A percentile compares a stretch with the other conserved stretches of the same genome.
Evolutionary conservation across 768 basidiomycete genomes (phyloP).

Genomic region (Myochromella boudieri): DNA sequence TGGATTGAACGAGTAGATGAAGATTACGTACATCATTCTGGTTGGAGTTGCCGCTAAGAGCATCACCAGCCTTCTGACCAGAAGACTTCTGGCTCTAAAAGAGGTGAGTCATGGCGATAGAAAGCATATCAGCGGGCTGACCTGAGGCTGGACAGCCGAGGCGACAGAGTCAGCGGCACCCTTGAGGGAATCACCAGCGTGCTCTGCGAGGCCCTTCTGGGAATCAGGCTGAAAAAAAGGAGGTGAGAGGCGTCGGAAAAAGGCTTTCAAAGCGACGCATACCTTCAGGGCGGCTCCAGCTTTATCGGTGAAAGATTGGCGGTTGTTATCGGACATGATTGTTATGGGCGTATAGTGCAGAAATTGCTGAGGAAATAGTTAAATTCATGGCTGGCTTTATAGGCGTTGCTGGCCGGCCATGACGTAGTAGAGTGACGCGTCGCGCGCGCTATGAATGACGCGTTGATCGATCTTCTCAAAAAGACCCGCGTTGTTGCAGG

Average conservation of each 20-base stretch:
- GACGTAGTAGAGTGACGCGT: background rate
- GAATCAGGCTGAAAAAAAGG: constrained; percentile 47
- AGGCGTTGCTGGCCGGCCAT: background rate
- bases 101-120: background rate
- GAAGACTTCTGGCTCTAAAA: constrained; percentile 50
- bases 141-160: constrained; percentile 50
- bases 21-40: constrained; percentile 34
- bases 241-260: background rate
- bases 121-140: constrained; percentile 16
- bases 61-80: constrained; percentile 49
- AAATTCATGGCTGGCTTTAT: background rate
- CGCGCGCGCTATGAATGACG: background rate
- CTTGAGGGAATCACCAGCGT: constrained; percentile 47
- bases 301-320: constrained; percentile 63
- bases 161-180: constrained; percentile 46
- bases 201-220: constrained; percentile 55
- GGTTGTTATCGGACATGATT: constrained; percentile 55
- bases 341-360: background rate
- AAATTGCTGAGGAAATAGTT: background rate
- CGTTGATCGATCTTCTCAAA: background rate
- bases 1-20: background rate
- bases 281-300: constrained; percentile 51
- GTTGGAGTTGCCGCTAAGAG: constrained; percentile 47
- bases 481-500: background rate
- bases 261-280: background rate